phyloP scores from a whole-genome alignment of 352 stramenopile species.

The Phytophthora hibernalis region DNA sequence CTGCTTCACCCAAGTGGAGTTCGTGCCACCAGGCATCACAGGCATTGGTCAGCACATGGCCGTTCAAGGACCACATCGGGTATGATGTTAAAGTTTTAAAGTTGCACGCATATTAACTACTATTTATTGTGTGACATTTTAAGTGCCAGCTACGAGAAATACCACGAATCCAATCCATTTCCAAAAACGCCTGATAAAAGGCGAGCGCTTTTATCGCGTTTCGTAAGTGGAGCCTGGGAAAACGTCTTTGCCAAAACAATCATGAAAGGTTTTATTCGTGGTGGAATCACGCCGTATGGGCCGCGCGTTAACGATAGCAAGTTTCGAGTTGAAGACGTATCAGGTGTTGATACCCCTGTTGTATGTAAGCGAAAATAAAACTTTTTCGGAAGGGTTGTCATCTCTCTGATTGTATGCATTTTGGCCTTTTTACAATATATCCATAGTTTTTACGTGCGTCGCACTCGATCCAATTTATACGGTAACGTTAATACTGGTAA shows the following conservation, averaged over 20 bases:
- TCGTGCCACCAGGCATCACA: slow-evolving; percentile 5
- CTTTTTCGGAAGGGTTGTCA: not conserved
- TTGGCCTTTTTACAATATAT: not conserved
- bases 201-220: not conserved
- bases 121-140: not conserved
- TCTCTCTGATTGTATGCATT: not conserved
- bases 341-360: not conserved
- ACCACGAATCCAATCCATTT: slow-evolving; percentile 15
- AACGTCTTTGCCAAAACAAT: not conserved
- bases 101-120: not conserved
- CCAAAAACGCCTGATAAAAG: slow-evolving; percentile 6
- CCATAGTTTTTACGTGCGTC: not conserved
- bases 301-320: not conserved
- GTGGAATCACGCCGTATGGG: not conserved
- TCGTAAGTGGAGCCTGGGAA: slow-evolving; percentile 9
- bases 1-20: slow-evolving; percentile 4
- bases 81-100: not conserved
- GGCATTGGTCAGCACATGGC: slow-evolving; percentile 12
- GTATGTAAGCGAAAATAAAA: not conserved
- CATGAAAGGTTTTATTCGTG: not conserved
- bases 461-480: not conserved
- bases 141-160: not conserved
- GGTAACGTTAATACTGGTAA: too few species aligned
- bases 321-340: not conserved
- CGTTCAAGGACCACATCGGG: slow-evolving; percentile 9